Conservation (phyloP, 495 filamentous ascomycete genomes). For the Penicillium cosmopolitanum region DNA sequence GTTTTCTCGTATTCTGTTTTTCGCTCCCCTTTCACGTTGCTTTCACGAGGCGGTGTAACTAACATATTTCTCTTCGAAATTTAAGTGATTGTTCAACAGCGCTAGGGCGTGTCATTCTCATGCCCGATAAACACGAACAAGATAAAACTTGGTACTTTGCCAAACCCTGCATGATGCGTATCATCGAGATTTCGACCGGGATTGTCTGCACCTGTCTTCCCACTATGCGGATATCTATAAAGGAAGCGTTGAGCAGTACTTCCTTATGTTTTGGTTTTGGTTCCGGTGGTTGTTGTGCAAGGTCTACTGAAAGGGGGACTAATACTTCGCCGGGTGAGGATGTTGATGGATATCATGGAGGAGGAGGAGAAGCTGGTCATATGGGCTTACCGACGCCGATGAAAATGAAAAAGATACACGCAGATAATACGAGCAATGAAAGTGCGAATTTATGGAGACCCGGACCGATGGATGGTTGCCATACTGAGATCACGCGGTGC, state of each 20-base stretch:
- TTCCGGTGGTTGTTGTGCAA: no score
- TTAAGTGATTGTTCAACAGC: neutral
- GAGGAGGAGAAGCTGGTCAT: no score
- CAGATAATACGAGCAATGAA: no score
- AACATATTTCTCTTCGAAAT: no score
- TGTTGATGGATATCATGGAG: neutral
- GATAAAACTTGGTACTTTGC: neutral
- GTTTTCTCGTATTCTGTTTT: no score
- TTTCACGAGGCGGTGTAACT: no score
- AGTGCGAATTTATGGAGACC: neutral
- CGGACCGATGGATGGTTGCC: neutral
- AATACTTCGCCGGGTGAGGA: neutral
- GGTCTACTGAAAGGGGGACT: no score
- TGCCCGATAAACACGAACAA: neutral
- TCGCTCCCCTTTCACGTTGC: no score
- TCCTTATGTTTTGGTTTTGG: no score
- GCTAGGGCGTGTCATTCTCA: neutral
- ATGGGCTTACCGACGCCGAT: no score
- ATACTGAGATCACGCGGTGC: neutral
- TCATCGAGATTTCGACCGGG: neutral
- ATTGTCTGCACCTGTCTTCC: slow-evolving; percentile 2
- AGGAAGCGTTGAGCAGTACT: neutral
- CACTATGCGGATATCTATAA: neutral
- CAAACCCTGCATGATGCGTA: neutral
- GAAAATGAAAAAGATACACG: neutral